Evolutionary conservation across 139 green algal species (phyloP).

Genomic region (Yamagishiella unicocca): DNA sequence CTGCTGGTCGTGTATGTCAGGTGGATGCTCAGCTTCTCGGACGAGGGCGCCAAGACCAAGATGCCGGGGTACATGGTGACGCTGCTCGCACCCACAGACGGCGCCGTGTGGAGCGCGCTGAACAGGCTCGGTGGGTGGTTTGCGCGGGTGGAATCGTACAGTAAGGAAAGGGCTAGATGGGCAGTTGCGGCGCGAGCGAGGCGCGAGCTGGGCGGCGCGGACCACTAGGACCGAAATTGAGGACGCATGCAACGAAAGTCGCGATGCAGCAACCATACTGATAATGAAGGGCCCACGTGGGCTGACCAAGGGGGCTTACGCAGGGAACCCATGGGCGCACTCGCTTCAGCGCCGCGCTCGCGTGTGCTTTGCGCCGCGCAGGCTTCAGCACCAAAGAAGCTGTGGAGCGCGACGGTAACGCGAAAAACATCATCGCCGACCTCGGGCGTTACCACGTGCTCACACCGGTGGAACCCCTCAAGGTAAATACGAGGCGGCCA

Average conservation of each 20-base stretch:
- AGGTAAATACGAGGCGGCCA: constrained; percentile 2
- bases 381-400: constrained; percentile 24
- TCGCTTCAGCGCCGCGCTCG: too few species aligned
- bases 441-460: constrained; percentile 32
- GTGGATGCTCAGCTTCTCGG: constrained; percentile 37
- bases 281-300: too few species aligned
- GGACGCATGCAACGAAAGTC: too few species aligned
- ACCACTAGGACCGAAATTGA: too few species aligned
- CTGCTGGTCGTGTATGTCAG: too few species aligned
- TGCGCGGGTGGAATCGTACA: too few species aligned
- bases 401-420: constrained; percentile 8
- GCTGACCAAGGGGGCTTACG: too few species aligned
- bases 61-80: constrained; percentile 50
- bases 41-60: neutral
- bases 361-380: neutral
- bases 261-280: too few species aligned
- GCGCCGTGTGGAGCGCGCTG: constrained; percentile 43
- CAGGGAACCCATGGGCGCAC: too few species aligned
- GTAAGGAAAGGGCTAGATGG: too few species aligned
- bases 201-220: too few species aligned
- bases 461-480: constrained; percentile 19
- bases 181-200: too few species aligned
- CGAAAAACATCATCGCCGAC: constrained; percentile 21
- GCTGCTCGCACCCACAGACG: constrained; percentile 54
- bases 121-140: constrained; percentile 46